Conservation (phyloP, 1,284 basidiomycete species). For the Austropuccinia psidii region DNA sequence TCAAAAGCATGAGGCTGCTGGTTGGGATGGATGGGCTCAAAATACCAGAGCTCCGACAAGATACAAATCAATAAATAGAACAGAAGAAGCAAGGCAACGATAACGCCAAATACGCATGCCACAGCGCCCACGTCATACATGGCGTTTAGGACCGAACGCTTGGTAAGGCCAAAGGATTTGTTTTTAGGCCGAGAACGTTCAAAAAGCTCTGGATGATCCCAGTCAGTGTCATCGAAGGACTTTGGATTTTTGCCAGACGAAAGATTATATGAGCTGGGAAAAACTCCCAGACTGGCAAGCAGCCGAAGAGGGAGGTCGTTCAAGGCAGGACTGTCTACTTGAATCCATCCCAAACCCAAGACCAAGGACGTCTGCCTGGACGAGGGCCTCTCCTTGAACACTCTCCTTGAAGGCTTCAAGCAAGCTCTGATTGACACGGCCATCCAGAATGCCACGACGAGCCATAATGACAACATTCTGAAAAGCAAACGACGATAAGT, state of each 20-base stretch:
- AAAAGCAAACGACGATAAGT: no score
- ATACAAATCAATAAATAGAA: background rate
- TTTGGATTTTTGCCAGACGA: background rate
- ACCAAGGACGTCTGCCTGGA: background rate
- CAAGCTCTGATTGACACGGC: background rate
- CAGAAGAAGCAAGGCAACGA: background rate
- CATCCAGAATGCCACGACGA: background rate
- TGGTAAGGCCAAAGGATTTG: background rate
- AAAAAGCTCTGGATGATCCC: background rate
- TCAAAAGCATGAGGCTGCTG: background rate
- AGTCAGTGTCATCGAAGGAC: conserved; percentile 16
- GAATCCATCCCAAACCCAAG: conserved; percentile 14
- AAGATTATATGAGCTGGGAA: background rate
- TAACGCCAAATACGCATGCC: background rate
- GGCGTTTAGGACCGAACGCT: background rate
- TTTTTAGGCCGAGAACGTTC: background rate
- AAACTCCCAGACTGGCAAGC: background rate
- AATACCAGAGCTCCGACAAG: background rate
- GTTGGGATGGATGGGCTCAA: background rate
- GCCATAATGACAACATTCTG: conserved; percentile 6
- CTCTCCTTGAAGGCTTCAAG: conserved; percentile 3
- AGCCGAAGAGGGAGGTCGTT: background rate
- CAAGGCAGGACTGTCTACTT: background rate
- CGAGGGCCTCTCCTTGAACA: background rate
- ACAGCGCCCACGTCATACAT: conserved; percentile 10